Conservation (phyloP, 768 basidiomycete genomes). For the Coprinopsis strossmayeri region DNA sequence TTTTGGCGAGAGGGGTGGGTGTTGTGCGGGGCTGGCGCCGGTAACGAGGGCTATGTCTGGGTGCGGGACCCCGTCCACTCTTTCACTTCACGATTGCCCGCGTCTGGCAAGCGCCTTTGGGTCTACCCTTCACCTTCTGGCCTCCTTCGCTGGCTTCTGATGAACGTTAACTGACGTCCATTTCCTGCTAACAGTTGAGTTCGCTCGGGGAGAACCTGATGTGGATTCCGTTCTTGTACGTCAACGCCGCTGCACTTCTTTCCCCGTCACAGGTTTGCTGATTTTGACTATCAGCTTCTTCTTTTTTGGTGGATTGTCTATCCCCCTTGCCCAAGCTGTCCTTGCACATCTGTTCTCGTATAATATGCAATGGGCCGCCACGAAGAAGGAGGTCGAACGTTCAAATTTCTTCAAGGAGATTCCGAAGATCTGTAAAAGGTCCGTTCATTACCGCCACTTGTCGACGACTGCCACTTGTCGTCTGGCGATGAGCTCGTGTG, state of each 20-base stretch:
- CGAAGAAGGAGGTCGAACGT: conserved; percentile 74
- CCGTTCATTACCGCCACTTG: conserved; percentile 25
- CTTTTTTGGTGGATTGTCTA: conserved; percentile 70
- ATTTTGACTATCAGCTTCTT: conserved; percentile 48
- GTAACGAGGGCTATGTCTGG: background rate
- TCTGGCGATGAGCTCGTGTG: conserved; percentile 15
- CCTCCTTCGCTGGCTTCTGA: background rate
- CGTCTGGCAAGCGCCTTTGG: too few species aligned
- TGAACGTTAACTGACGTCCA: background rate
- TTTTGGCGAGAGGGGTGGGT: too few species aligned
- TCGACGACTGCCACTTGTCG: background rate
- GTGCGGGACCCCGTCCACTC: conserved; percentile 8
- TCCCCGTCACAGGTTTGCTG: conserved; percentile 1
- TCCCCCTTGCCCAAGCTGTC: conserved; percentile 63
- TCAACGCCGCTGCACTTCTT: conserved; percentile 14
- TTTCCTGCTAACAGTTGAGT: background rate
- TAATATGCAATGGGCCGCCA: conserved; percentile 53
- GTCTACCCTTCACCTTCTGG: background rate
- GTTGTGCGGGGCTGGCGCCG: too few species aligned
- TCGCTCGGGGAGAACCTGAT: conserved; percentile 49
- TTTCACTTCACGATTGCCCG: background rate
- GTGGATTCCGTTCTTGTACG: conserved; percentile 75
- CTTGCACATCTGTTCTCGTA: conserved; percentile 58
- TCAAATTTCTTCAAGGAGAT: conserved; percentile 91
- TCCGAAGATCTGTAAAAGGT: conserved; percentile 73